Evolutionary conservation across 495 filamentous ascomycete species (phyloP), one percentile per base, ranked within the genome.

Genomic region (Penicillium roqueforti): DNA sequence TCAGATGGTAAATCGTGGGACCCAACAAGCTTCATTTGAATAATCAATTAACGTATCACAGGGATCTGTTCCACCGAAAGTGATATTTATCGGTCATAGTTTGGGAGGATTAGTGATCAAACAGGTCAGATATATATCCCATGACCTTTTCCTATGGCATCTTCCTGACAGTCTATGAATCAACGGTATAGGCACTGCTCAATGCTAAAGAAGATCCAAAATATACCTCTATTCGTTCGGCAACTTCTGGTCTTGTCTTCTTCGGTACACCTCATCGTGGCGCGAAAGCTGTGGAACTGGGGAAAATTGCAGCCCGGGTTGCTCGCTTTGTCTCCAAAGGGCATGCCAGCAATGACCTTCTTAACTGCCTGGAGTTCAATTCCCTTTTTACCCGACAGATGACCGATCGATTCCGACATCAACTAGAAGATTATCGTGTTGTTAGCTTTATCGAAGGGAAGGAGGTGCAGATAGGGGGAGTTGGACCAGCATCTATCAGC

Each of bases 31-130:
- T 32, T 19, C 16, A 48, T 25, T 40, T 43, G 0, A 16, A 38
- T 16, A 9, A 2, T 8, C n/a, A n/a, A 6, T 23, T 9, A 13
- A 29, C 16, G 31, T 31, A 29, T 47, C 14, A 47, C 50, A 62
- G 57, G 45, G 52, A 6, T 47, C 63, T 1, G 26, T 55, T 34
- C 63, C 62, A 5, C 67, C 70, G 1, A 69, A 63, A 14, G 68
- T 77, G 13, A 73, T 79, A 28, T 77, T 76, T 28, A 62, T 79
- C 25, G 71, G 74, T 28, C 76, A 79, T 48, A 77, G 71, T 51
- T 57, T 79, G 11, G 76, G 76, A 13, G 73, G 76, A 0, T 60
- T 79, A 25, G 60, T 79, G 4, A 70, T 76, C 44, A 72, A 75
- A 51, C 71, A 79, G 63, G 76, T 76, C 58, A 40, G 52, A 46